Conservation (phyloP, 148 eudicot genomes). For the Spergularia bocconei region DNA sequence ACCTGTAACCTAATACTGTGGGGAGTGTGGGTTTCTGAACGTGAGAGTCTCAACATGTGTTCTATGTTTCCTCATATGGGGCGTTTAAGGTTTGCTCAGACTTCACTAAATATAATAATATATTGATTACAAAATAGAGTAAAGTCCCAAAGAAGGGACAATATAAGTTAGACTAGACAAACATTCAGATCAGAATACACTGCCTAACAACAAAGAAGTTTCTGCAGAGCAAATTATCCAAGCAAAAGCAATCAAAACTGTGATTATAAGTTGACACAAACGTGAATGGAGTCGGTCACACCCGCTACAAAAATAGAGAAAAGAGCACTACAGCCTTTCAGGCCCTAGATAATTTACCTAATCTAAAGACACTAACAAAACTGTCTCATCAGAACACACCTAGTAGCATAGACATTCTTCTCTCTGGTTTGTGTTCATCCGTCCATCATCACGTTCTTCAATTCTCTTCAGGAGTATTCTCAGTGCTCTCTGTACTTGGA, state of each 20-base stretch:
- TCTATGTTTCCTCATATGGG: no score
- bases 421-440: neutral
- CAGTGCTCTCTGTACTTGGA: slow-evolving; percentile 2
- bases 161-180: no score
- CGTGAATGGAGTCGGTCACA: neutral
- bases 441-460: slow-evolving; percentile 21
- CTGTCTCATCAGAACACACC: slow-evolving; percentile 22
- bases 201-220: neutral
- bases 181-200: no score
- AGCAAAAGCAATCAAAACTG: slow-evolving; percentile 18
- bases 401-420: neutral
- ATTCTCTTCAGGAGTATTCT: slow-evolving; percentile 34
- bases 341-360: slow-evolving; percentile 31
- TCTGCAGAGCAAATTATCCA: slow-evolving; percentile 10
- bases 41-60: no score
- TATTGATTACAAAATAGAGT: no score
- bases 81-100: no score
- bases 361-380: slow-evolving; percentile 31
- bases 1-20: no score
- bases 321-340: slow-evolving; percentile 17
- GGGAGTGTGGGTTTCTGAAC: no score
- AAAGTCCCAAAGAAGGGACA: no score
- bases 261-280: slow-evolving; percentile 22
- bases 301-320: neutral
- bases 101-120: no score